These are phyloP conservation scores for Colletotrichum somersetense DNA, from an alignment of 2,329 filamentous ascomycete species.

Conservation along the genomic window DNA sequence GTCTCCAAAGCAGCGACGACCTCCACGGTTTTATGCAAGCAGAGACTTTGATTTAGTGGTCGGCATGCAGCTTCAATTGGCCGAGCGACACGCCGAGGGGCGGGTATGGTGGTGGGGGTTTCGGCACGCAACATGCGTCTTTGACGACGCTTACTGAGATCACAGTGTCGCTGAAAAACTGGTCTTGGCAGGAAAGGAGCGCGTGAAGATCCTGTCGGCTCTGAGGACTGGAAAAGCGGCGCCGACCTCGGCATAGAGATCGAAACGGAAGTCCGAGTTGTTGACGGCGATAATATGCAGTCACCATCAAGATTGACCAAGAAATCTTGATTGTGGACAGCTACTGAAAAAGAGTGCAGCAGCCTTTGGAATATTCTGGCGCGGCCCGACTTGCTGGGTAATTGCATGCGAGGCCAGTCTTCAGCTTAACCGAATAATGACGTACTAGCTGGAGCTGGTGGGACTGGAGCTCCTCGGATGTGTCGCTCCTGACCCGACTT, in stretches of 20 bases:
- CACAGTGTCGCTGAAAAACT: slow-evolving; percentile 3
- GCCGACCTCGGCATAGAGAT: slow-evolving; percentile 20
- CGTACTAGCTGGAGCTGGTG: slow-evolving; percentile 28
- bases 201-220: slow-evolving; percentile 29
- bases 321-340: not conserved
- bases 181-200: slow-evolving; percentile 18
- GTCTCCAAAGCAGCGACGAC: not conserved
- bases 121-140: slow-evolving; percentile 23
- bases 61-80: slow-evolving; percentile 17
- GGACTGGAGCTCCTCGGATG: slow-evolving; percentile 33
- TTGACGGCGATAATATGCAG: slow-evolving; percentile 16
- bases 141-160: slow-evolving; percentile 37
- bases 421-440: slow-evolving; percentile 40
- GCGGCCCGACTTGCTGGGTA: slow-evolving; percentile 22
- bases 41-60: slow-evolving; percentile 9
- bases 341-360: not conserved
- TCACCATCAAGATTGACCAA: not conserved
- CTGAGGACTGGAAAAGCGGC: slow-evolving; percentile 28
- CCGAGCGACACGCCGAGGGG: slow-evolving; percentile 32
- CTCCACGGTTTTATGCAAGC: not conserved
- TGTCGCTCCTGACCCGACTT: slow-evolving; percentile 32
- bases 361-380: not conserved
- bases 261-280: slow-evolving; percentile 36
- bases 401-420: slow-evolving; percentile 34
- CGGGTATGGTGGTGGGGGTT: slow-evolving; percentile 22